Evolutionary conservation across 1,284 basidiomycete genomes (phyloP), one percentile per base, ranked within the genome.

Genomic region (Pseudozyma thailandica): DNA sequence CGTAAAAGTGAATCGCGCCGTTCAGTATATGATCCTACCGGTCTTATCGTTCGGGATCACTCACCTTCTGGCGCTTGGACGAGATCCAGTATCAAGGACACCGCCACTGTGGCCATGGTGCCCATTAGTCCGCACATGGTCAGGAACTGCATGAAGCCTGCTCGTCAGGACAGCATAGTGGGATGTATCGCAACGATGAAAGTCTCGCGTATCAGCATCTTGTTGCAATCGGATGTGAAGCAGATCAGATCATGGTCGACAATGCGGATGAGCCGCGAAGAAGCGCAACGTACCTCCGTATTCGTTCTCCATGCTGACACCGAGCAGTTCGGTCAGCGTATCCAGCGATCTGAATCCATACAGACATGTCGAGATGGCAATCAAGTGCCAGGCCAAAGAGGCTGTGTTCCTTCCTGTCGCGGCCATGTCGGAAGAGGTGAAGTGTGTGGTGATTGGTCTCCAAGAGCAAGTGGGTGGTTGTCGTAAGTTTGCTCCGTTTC

Each of bases 321-420:
- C 65, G 10, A 57, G 10, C 31, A 73, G 21, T 6, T 64, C 55
- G 3, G 46, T 31, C 38, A 73, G 16, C 8, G 43, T 21, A 5
- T 57, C 26, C 15, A 73, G 44, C 13, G 54, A 62, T 21, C 33
- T 50, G 37, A 73, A 73, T 28, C 56, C 71, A 33, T 70, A 70
- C 23, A 38, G 25, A 49, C 64, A 65, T 6, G 68, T 65, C 13
- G 44, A 35, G 25, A 73, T 39, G 18, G 65, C 71, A 4, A 56
- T 33, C 33, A 31, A 5, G 30, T 70, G 71, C 54, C 65, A 69
- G 8, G 25, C 25, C 23, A 69, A 20, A 6, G 54, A 45, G 9
- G 55, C 46, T 5, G 26, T 18, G 3, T 37, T 46, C 12, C 41
- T 53, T 7, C 6, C 25, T 16, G 31, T 39, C 21, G 20, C 20